These are phyloP conservation scores for Xylariaceae sp. DNA, from an alignment of 2,329 filamentous ascomycete genomes.

Conservation along the genomic window DNA sequence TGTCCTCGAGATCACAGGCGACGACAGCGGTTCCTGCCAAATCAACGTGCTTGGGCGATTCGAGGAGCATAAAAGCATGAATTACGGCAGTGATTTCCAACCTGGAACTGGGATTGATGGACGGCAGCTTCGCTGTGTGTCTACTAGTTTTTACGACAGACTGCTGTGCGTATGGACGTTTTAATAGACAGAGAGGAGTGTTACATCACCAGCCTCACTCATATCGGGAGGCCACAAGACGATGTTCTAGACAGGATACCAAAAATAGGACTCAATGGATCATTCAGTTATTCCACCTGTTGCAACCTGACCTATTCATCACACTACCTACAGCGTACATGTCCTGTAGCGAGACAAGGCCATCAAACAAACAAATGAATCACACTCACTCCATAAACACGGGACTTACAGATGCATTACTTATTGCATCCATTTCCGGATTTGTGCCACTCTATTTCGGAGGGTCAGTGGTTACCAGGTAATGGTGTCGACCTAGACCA, in stretches of 20 bases:
- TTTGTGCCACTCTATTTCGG: not conserved
- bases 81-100: conserved; percentile 76
- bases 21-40: conserved; percentile 43
- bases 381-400: too few relatives aligned
- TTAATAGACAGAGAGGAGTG: not conserved
- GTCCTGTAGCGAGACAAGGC: too few relatives aligned
- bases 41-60: conserved; percentile 67
- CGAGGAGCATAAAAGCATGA: conserved; percentile 88
- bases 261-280: too few relatives aligned
- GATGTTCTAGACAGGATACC: too few relatives aligned
- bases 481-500: not conserved
- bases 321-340: too few relatives aligned
- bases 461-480: not conserved
- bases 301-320: too few relatives aligned
- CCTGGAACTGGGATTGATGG: conserved; percentile 31
- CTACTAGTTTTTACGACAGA: conserved; percentile 73
- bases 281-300: too few relatives aligned
- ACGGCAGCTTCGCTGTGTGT: conserved; percentile 47
- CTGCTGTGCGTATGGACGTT: conserved; percentile 61
- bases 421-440: not conserved
- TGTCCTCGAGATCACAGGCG: conserved; percentile 48
- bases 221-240: not conserved
- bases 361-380: too few relatives aligned
- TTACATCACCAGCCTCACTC: not conserved
- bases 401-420: too few relatives aligned